A percentile compares a stretch with the other conserved stretches of the same genome.
These are phyloP conservation scores for Globisporangium spinosum DNA, from an alignment of 352 stramenopile species.

Conservation along the genomic window DNA sequence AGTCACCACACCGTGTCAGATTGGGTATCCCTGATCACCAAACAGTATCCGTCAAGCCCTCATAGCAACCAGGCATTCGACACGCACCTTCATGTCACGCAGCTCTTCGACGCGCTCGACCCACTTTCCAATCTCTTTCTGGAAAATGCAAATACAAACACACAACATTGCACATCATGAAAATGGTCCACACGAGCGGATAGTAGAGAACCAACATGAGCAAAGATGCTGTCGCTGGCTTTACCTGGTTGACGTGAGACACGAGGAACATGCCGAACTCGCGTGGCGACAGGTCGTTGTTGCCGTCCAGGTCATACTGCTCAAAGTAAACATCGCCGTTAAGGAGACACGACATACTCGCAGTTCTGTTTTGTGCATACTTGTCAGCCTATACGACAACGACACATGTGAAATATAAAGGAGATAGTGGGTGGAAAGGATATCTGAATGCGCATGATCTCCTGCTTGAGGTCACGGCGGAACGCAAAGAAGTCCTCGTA, in stretches of 20 bases:
- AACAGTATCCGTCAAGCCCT: background rate
- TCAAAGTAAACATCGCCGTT: slow-evolving; percentile 69
- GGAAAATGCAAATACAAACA: background rate
- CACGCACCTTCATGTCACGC: slow-evolving; percentile 43
- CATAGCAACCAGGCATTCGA: background rate
- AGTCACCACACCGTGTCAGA: background rate
- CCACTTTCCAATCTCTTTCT: slow-evolving; percentile 77
- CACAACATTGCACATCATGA: background rate
- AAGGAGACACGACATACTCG: slow-evolving; percentile 29
- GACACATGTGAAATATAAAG: background rate
- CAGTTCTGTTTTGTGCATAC: background rate
- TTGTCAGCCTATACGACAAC: background rate
- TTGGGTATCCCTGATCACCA: background rate
- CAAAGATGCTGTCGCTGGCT: background rate
- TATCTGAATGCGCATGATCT: slow-evolving; percentile 90
- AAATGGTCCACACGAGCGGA: background rate
- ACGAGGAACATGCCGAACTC: slow-evolving; percentile 89
- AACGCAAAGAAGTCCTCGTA: slow-evolving; percentile 82
- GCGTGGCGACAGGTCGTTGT: slow-evolving; percentile 71
- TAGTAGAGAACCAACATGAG: too few species aligned
- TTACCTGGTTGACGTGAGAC: slow-evolving; percentile 79
- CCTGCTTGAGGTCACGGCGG: slow-evolving; percentile 63
- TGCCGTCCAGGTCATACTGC: slow-evolving; percentile 84
- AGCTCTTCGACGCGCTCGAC: slow-evolving; percentile 76
- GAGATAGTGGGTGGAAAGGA: slow-evolving; percentile 41